Evolutionary conservation across 768 basidiomycete species (phyloP), one percentile per base, ranked within the genome.

Genomic region (Sporobolomyces pararoseus): DNA sequence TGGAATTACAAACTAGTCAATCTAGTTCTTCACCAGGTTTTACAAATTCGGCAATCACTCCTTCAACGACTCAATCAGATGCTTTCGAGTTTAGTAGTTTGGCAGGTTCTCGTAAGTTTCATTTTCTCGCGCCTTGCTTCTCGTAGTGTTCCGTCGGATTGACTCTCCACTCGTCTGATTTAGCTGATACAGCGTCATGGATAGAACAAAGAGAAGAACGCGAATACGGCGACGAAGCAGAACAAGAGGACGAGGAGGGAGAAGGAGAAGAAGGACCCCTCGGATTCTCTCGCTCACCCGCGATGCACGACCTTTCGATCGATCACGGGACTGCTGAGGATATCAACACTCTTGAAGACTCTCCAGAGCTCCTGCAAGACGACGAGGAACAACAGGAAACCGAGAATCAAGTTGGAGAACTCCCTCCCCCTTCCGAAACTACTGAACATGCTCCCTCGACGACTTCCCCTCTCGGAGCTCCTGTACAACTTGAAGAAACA

Each of bases 51-150:
- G 47, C 35, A 7, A 42, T 59, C 25, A 68, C 67, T 12, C 67
- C 71, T 0, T 51, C 54, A 12, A 63, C 67, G 23, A 63, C n/a
- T 1, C 59, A 63, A 32, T 66, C 65, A n/a, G 72, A 73, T 27
- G 72, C 68, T 16, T 73, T 73, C 68, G 72, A 73, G 47, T 73
- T 66, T 34, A 55, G 63, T 46, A 64, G 65, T 39, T 35, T 73
- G 10, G 63, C 64, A n/a, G 65, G 57, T 4, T 73, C 72, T 32
- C 64, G 72, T 73, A 39, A 27, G 72, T 54, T 13, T 3, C 4
- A 29, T 50, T 19, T 42, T 23, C 46, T 13, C 10, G 46, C 13
- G 10, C 46, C 13, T 23, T 23, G 46, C 46, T 13, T 42, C 39
- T 42, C 17, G 39, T 17, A 17, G 17, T 9, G 17, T 9, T 42